These are phyloP conservation scores for Pseudogymnoascus sp. DNA, from an alignment of 2,329 filamentous ascomycete genomes.

Conservation along the genomic window DNA sequence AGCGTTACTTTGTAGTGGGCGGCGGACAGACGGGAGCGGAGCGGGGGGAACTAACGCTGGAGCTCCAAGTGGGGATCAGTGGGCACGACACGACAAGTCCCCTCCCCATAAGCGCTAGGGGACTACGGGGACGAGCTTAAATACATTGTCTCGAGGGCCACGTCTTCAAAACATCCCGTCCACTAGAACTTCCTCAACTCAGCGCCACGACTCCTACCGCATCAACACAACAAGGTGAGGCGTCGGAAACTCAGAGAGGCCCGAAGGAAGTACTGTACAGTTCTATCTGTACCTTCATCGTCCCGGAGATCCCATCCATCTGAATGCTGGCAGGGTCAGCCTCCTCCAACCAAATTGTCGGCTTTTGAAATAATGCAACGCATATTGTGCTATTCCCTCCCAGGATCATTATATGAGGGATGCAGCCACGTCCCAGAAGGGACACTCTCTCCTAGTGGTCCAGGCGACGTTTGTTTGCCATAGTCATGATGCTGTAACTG, in stretches of 20 bases:
- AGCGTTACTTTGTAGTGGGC: neutral
- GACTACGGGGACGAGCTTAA: neutral
- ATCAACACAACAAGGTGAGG: neutral
- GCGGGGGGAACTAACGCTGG: conserved; percentile 2
- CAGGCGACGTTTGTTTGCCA: conserved; percentile 1
- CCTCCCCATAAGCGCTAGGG: neutral
- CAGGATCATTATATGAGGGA: conserved; percentile 3
- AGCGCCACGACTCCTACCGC: neutral
- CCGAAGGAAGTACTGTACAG: neutral
- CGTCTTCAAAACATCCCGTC: neutral
- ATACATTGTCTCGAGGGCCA: conserved; percentile 2
- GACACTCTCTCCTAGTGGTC: neutral
- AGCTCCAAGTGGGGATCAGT: conserved; percentile 6
- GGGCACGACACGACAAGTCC: conserved; percentile 1
- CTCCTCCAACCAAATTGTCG: neutral
- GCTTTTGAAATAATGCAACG: neutral
- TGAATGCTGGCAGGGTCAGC: neutral
- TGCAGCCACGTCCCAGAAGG: conserved; percentile 4
- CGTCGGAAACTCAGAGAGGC: neutral
- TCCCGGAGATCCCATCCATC: neutral
- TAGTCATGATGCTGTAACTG: neutral
- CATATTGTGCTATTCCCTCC: neutral
- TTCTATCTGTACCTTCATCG: neutral
- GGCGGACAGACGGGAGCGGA: neutral
- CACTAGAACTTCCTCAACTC: neutral